Base-by-base conservation (phyloP, 1,139 yeast genomes). In the Oligophagozyma castellii region DNA sequence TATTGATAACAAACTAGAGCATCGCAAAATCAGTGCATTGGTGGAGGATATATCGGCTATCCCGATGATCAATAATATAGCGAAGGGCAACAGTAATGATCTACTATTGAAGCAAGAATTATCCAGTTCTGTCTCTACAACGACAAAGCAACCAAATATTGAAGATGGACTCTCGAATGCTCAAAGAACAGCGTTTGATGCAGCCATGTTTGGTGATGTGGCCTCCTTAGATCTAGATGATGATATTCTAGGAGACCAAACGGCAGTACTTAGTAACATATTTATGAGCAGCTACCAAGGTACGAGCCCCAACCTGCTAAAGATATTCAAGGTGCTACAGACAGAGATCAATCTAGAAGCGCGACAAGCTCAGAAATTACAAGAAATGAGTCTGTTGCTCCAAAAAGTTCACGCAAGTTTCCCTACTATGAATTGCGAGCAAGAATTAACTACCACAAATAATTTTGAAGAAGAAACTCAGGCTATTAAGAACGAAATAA, bases 171-270 rank as follows among this genome's bases (percentile, higher is more conserved):
- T 44, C 8, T 39, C 44, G 19, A 46, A 47, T 2, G 52, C 47
- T 4, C 58, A 37, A 33, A 39, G 41, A 35, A 56, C 53, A 4
- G 57, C 75, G 2, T 67, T 79, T 42, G 93, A 78, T 46, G 73
- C 72, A 14, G 78, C 92, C 2, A 64, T 83, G 44, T 83, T 80
- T 55, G 86, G 93, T 23, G 93, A 79, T 45, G 68, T 77, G 16
- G 67, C 67, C 40, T 67, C 76, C 5, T 55, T 68, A 8, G 58
- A 56, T 24, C 46, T 76, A 22, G 86, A 77, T 40, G 79, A 73
- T 34, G 58, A 64, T 27, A 57, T 76, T 6, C 51, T 73, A 32
- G 76, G 77, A 3, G 59, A 70, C 19, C 65, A 68, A 32, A 63
- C 70, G 14, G 66, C 64, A 36, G 61, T 68, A 5, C 60, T 70